Evolutionary conservation across 306 rosid genomes (phyloP).

Genomic region (Rosa lucieae): DNA sequence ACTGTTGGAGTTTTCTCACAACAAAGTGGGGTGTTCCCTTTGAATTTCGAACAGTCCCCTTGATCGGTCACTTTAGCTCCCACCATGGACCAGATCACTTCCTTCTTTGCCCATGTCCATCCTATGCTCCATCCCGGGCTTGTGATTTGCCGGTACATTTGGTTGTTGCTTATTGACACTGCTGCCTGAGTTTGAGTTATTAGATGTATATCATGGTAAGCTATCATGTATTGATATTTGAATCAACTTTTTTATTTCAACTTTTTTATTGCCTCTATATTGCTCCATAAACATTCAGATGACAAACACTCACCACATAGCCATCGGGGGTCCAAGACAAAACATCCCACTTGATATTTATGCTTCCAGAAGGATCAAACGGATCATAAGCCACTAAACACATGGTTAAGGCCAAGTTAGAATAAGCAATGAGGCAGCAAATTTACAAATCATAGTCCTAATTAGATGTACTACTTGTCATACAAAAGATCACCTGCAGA

Average conservation of each 20-base stretch:
- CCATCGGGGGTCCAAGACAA: conserved; percentile 42
- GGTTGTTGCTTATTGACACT: conserved; percentile 65
- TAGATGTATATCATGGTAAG: not conserved
- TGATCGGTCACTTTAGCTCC: conserved; percentile 87
- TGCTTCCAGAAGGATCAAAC: conserved; percentile 38
- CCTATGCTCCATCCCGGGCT: conserved; percentile 75
- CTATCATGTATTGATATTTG: not conserved
- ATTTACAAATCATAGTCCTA: not conserved
- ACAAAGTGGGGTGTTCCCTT: conserved; percentile 61
- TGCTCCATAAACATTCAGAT: not conserved
- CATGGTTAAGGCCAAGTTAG: not conserved
- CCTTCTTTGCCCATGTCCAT: conserved; percentile 88
- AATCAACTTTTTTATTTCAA: not conserved
- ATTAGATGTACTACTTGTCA: not conserved
- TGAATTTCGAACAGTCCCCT: conserved; percentile 82
- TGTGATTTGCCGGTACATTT: conserved; percentile 56
- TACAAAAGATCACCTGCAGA: conserved; percentile 8
- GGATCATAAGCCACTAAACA: conserved; percentile 37
- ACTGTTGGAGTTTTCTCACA: conserved; percentile 64
- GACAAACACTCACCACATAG: conserved; percentile 37
- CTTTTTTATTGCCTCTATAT: not conserved
- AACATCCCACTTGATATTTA: conserved; percentile 43
- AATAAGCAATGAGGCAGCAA: not conserved
- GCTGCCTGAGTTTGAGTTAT: conserved; percentile 36
- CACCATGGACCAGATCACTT: conserved; percentile 67